Evolutionary conservation across 768 basidiomycete genomes (phyloP), one percentile per base, ranked within the genome.

Genomic region (Sarcodon aspratus): DNA sequence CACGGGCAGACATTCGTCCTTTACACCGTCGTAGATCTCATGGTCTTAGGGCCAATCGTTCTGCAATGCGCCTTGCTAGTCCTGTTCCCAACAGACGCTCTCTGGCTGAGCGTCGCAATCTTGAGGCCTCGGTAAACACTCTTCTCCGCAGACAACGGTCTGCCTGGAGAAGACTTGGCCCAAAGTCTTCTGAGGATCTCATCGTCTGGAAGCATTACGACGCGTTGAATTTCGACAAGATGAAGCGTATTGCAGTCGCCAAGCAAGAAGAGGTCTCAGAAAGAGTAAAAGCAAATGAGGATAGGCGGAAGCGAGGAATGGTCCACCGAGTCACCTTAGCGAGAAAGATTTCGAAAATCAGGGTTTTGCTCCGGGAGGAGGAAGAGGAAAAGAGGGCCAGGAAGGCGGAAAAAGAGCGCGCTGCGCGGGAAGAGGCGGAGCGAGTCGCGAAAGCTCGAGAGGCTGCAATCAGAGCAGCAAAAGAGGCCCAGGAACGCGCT

Each of bases 311-410:
- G 40, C 17, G 4, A 27, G 27, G 40, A 27, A 9, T 42, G 40
- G 13, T 17, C 17, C 15, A 13, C 1, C 9, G 27, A 13, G 13
- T 2, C 13, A 13, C 2, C 17, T 15, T 17, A 27, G 40, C 40
- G 40, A 27, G 27, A 13, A 1, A 11, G 13, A 8, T 42, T 15
- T 42, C 17, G 40, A 42, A 42, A 13, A 42, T 42, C 17, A 27
- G 27, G 40, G 9, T 17, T 51, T 38, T 61, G 52, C 27, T 52
- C 49, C 2, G 63, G 63, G 13, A 54, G 46, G 18, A 51, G 37
- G 3, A 61, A 63, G 9, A 56, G 34, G 34, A 46, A 33, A 46
- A 33, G 45, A 32, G 9, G 12, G 45, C 31, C 18, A 46, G 45
- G 34, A 27, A 33, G 45, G 34, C 31, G 21, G 34, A 35, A 33